phyloP scores from a whole-genome alignment of 2,329 filamentous ascomycete genomes.

The Scolecobasidium constrictum region DNA sequence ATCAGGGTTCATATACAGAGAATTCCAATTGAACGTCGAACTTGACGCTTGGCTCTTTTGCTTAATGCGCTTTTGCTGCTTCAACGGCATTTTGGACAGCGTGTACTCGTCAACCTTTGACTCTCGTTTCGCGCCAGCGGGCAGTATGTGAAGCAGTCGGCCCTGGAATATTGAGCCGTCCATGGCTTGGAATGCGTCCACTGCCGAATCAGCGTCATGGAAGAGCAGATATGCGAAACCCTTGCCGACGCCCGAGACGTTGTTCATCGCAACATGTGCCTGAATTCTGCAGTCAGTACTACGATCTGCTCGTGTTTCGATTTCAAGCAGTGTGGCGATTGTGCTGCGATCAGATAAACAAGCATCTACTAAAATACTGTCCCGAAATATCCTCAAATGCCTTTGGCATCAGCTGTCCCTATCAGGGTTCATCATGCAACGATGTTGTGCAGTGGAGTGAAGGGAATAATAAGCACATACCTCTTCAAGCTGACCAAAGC shows the following conservation, averaged over 20 bases:
- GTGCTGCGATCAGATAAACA: slow-evolving; percentile 44
- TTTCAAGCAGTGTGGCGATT: slow-evolving; percentile 21
- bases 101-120: slow-evolving; percentile 77
- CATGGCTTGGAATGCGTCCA: slow-evolving; percentile 65
- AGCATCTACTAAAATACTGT: slow-evolving; percentile 99
- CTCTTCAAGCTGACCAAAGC: slow-evolving; percentile 73
- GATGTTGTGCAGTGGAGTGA: slow-evolving; percentile 12
- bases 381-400: slow-evolving; percentile 88
- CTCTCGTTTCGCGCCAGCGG: slow-evolving; percentile 71
- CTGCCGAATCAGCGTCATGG: slow-evolving; percentile 57
- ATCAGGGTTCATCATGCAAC: slow-evolving; percentile 93
- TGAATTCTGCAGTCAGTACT: slow-evolving; percentile 39
- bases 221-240: slow-evolving; percentile 86
- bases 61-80: slow-evolving; percentile 86
- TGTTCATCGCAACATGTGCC: slow-evolving; percentile 77
- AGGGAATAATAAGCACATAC: slow-evolving; percentile 46
- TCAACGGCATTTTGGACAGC: slow-evolving; percentile 82
- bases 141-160: slow-evolving; percentile 80
- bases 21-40: slow-evolving; percentile 91
- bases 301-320: slow-evolving; percentile 11
- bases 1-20: slow-evolving; percentile 93
- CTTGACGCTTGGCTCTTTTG: slow-evolving; percentile 71
- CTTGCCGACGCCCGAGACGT: slow-evolving; percentile 61
- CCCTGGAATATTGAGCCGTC: slow-evolving; percentile 89
- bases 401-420: slow-evolving; percentile 96